Conservation (phyloP, 225 moss, liverwort and hornwort species). For the Pseudoscleropodium purum region DNA sequence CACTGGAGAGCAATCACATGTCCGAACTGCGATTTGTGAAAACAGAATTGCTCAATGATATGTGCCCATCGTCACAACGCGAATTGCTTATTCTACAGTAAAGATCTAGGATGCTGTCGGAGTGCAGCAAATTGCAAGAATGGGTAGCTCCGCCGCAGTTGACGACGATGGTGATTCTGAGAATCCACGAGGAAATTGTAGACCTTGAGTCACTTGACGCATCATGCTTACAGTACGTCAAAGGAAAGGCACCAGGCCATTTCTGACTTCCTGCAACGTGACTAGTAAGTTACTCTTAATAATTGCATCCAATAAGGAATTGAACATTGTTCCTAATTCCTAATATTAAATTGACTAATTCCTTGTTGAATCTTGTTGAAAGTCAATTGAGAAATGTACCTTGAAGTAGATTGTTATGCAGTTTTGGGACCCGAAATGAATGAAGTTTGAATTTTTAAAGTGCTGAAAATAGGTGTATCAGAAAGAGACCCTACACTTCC, state of each 20-base stretch:
- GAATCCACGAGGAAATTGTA: not conserved
- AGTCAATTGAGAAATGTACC: not conserved
- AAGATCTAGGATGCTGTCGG: not conserved
- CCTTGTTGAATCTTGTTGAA: not conserved
- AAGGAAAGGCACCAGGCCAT: not conserved
- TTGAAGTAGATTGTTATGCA: not conserved
- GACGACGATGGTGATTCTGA: not conserved
- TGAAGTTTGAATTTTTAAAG: not conserved
- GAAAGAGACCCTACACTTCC: rapidly evolving
- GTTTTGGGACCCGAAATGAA: not conserved
- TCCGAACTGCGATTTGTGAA: not conserved
- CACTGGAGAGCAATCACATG: not conserved
- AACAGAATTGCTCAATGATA: not conserved
- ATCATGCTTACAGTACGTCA: not conserved
- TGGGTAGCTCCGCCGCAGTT: not conserved
- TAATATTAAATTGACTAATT: not conserved
- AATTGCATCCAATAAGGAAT: not conserved
- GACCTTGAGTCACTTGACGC: not conserved
- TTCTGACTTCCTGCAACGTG: not conserved
- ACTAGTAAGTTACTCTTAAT: not conserved
- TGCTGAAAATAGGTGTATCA: not conserved
- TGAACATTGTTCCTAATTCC: not conserved
- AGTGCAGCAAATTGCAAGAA: not conserved
- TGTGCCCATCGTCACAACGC: not conserved
- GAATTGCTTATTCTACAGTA: not conserved